Base-by-base conservation (phyloP, 2,329 filamentous ascomycete species). In the Atkinsonella texensis region DNA sequence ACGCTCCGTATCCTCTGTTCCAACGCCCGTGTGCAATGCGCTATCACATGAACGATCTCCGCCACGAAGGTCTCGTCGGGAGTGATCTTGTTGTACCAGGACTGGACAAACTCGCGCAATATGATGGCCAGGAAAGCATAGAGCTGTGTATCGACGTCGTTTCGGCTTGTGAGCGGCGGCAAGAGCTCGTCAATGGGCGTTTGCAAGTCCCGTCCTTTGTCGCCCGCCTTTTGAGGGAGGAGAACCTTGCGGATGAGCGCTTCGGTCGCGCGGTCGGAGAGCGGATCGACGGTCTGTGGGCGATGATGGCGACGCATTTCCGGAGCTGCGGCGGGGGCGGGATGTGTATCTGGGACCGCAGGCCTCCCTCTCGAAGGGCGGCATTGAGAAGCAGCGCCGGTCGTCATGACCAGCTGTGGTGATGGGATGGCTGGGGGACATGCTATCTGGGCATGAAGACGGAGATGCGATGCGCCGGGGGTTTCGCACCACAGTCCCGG, bases 61-160 rank as follows among this genome's bases (percentile, higher is more conserved):
- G 85, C 84, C 54, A 93, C 83, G 63, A 98, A 94, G 12, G 81
- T 77, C 64, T 90, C 86, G 68, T 98, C 91, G 3, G 89, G 81
- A 1, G 91, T 96, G 66, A 98, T 93, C 66, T 85, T 91, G 57
- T 75, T 77, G 72, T 98, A 98, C 93, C 93, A 98, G 33, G 81
- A 83, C 66, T 93, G 84, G 39, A 98, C 86, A 65, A 89, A 95
- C 57, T 96, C 89, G 62, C 87, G 83, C 60, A 96, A 75, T 55
- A 97, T 82, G 53, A 97, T 85, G 49, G 93, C 87, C 54, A 98
- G 83, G 54, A 97, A 79, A 31, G 88, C 91, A 65, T 97, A 98
- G 4, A 98, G 77, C 69, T 98, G 87, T 52, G 94, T 72, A 67
- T 98, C 93, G 54, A 97, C 81, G 59, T 94, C 89, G 66, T 95